phyloP scores from a whole-genome alignment of 495 filamentous ascomycete species.

The Pseudevernia furfuracea region DNA sequence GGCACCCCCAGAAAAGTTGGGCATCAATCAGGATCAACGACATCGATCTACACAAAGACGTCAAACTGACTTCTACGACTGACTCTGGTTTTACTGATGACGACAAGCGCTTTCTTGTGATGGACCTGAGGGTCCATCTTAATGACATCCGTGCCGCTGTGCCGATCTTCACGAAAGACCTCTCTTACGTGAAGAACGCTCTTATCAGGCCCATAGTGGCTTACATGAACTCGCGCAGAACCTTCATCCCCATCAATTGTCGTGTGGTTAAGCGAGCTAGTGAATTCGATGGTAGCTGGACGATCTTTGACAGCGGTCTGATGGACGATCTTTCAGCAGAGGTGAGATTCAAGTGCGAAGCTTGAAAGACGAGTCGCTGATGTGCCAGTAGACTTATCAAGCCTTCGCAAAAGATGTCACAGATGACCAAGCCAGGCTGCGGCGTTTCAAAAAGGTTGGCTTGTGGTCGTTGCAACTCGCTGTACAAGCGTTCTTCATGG shows the following conservation, averaged over 20 bases:
- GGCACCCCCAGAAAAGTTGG: constrained; percentile 29
- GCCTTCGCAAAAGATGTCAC: constrained; percentile 85
- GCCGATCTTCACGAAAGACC: constrained; percentile 79
- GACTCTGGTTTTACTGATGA: constrained; percentile 26
- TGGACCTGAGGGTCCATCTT: constrained; percentile 83
- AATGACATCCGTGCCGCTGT: constrained; percentile 89
- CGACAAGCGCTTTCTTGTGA: constrained; percentile 68
- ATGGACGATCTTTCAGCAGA: constrained; percentile 95
- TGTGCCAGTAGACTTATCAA: constrained; percentile 57
- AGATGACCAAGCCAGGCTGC: constrained; percentile 73
- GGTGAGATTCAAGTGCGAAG: constrained; percentile 35
- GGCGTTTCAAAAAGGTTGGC: constrained; percentile 90
- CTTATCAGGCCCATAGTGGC: constrained; percentile 95
- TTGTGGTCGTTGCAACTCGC: constrained; percentile 89
- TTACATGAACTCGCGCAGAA: constrained; percentile 88
- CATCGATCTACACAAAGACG: constrained; percentile 24
- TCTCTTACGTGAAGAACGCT: constrained; percentile 93
- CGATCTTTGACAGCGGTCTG: constrained; percentile 83
- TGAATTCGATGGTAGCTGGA: constrained; percentile 96
- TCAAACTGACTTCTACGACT: constrained; percentile 25
- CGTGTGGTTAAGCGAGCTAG: constrained; percentile 77
- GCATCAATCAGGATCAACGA: constrained; percentile 20
- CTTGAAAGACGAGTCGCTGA: constrained; percentile 4
- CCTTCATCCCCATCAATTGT: constrained; percentile 91
- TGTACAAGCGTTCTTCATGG: constrained; percentile 90